Evolutionary conservation across 1,139 yeast genomes (phyloP).

Genomic region (Saccharomycopsis crataegensis): DNA sequence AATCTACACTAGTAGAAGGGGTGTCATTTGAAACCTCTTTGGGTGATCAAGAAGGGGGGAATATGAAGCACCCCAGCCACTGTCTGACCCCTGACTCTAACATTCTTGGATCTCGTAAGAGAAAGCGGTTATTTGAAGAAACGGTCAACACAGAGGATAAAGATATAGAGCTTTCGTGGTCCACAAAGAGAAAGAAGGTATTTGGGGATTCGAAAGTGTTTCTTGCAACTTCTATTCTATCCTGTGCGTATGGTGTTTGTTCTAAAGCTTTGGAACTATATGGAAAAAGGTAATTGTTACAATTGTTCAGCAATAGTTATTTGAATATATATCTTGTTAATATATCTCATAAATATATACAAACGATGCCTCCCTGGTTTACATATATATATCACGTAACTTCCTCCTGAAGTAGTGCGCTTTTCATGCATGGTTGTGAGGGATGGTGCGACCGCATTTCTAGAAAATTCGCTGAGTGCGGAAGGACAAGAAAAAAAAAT

Average conservation of each 20-base stretch:
- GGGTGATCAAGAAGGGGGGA: too few relatives aligned
- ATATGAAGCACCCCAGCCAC: too few relatives aligned
- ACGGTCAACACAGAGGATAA: too few relatives aligned
- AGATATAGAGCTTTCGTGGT: too few relatives aligned
- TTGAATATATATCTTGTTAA: background rate
- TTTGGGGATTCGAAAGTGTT: slow-evolving; percentile 5
- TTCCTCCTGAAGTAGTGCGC: background rate
- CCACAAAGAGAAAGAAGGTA: background rate
- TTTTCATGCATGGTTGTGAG: too few relatives aligned
- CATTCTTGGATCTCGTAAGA: too few relatives aligned
- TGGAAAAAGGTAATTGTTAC: background rate
- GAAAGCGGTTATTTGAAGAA: too few relatives aligned
- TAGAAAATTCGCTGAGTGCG: background rate
- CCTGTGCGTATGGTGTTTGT: slow-evolving; percentile 3
- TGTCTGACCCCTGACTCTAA: too few relatives aligned
- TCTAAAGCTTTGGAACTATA: background rate
- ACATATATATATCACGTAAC: background rate
- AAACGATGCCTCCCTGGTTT: background rate
- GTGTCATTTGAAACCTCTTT: too few relatives aligned
- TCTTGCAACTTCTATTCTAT: background rate
- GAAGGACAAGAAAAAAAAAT: background rate
- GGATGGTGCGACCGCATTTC: background rate
- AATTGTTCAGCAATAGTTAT: too few relatives aligned
- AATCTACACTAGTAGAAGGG: too few relatives aligned
- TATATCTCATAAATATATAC: background rate